A percentile compares a stretch with the other conserved stretches of the same genome.
These are phyloP conservation scores for Areca catechu DNA, from an alignment of 176 grass and related monocot species.

Conservation along the genomic window DNA sequence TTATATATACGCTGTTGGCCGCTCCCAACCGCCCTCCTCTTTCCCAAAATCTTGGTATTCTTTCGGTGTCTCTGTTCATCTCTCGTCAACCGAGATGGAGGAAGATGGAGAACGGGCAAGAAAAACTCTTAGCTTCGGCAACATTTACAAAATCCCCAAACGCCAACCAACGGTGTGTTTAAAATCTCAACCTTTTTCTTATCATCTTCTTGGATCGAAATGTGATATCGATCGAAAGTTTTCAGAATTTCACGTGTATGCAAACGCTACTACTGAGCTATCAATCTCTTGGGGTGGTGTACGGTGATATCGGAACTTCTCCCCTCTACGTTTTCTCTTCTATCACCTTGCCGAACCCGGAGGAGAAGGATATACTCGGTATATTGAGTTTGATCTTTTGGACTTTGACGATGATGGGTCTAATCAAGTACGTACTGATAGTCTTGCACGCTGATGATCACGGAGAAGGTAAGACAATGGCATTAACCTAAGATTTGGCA, in stretches of 20 bases:
- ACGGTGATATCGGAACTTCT: constrained; percentile 69
- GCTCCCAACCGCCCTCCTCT: no score
- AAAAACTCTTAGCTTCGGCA: constrained; percentile 32
- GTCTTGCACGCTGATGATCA: constrained; percentile 63
- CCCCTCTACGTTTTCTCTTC: constrained; percentile 75
- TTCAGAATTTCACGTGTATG: constrained; percentile 38
- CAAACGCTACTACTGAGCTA: constrained; percentile 41
- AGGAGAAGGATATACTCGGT: constrained; percentile 36
- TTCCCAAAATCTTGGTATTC: no score
- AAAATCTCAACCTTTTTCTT: not conserved
- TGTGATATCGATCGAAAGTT: not conserved
- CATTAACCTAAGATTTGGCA: no score
- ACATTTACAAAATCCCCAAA: constrained; percentile 36
- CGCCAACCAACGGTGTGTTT: constrained; percentile 26
- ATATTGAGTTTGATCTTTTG: constrained; percentile 69
- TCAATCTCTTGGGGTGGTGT: constrained; percentile 74
- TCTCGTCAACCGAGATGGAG: no score
- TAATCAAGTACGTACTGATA: constrained; percentile 60
- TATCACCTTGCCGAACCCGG: constrained; percentile 30
- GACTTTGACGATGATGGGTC: constrained; percentile 61
- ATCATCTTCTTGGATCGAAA: not conserved
- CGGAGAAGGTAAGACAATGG: constrained; percentile 46
- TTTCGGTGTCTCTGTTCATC: no score
- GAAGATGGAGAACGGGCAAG: no score
- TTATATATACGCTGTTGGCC: no score